Base-by-base conservation (phyloP, 192 early-diverging fungal genomes). In the Funneliformis mosseae region DNA sequence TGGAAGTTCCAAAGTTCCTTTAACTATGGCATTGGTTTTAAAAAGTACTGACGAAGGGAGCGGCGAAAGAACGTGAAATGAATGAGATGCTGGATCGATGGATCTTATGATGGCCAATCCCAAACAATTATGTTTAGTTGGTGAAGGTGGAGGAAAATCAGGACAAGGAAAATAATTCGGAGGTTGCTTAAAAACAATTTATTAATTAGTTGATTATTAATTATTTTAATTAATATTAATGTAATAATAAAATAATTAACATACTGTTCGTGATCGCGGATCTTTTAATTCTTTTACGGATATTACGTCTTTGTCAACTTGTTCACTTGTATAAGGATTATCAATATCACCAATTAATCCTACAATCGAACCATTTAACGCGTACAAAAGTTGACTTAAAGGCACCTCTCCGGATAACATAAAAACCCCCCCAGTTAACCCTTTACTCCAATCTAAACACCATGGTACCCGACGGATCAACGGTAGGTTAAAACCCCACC, bases 291-390 rank as follows among this genome's bases (percentile, higher is more conserved):
- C 45, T n/a, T 43, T 79, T 23, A 69, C 21, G 39, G 23, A 10
- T 78, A 61, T 16, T 18, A 69, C 39, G 25, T 68, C 66, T 23
- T 55, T 4, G 43, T 73, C 42, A 48, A 41, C 14, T 38, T 39
- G 25, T 79, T 21, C 63, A 23, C 0, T 8, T 66, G 4, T 41
- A 16, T 76, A 59, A 21, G 80, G 80, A 77, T 81, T 83, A 80
- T 91, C 86, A 72, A 82, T 83, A 80, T 91, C 86, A 5, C 86
- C 89, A 9, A 97, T 88, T 5, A 98, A 84, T 1, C 89, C 96
- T 0, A 98, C 96, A 6, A 98, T 50, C 39, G 88, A 88, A 3
- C 95, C 97, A 83, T 97, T 99, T 27, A 98, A 85, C 0, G 94
- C 93, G 77, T 93, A 89, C 38, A 96, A 83, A 3, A 94, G 76